phyloP scores from a whole-genome alignment of 2,329 filamentous ascomycete genomes.

The Aspergillus tubingensis region DNA sequence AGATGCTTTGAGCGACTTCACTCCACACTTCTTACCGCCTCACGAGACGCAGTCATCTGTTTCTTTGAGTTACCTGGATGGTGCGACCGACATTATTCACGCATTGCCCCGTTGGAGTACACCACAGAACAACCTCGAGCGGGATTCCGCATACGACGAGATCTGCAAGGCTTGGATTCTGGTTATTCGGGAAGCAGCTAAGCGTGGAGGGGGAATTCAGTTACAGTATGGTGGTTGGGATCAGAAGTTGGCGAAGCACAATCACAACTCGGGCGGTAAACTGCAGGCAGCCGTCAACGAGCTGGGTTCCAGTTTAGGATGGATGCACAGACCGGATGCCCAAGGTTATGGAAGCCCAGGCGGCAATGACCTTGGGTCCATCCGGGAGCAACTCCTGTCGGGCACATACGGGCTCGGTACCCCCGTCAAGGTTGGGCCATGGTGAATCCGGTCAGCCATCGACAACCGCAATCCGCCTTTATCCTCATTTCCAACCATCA shows the following conservation, averaged over 20 bases:
- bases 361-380: slow-evolving; percentile 48
- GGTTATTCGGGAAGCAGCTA: slow-evolving; percentile 86
- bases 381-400: slow-evolving; percentile 58
- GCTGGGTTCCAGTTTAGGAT: slow-evolving; percentile 72
- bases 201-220: slow-evolving; percentile 86
- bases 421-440: slow-evolving; percentile 58
- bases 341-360: slow-evolving; percentile 31
- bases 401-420: slow-evolving; percentile 58
- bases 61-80: slow-evolving; percentile 85
- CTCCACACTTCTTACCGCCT: slow-evolving; percentile 90
- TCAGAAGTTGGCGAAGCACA: slow-evolving; percentile 80
- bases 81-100: slow-evolving; percentile 87
- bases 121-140: slow-evolving; percentile 84
- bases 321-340: slow-evolving; percentile 62
- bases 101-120: slow-evolving; percentile 88
- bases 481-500: slow-evolving; percentile 8
- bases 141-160: slow-evolving; percentile 94
- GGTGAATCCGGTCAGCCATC: slow-evolving; percentile 42
- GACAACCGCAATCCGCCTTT: slow-evolving; percentile 2
- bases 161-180: slow-evolving; percentile 90
- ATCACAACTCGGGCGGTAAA: slow-evolving; percentile 79
- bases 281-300: slow-evolving; percentile 78
- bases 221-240: slow-evolving; percentile 93
- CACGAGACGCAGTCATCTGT: slow-evolving; percentile 80
- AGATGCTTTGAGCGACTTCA: slow-evolving; percentile 90